These are phyloP conservation scores for Nidula niveotomentosa DNA, from an alignment of 1,284 basidiomycete species.

Conservation along the genomic window DNA sequence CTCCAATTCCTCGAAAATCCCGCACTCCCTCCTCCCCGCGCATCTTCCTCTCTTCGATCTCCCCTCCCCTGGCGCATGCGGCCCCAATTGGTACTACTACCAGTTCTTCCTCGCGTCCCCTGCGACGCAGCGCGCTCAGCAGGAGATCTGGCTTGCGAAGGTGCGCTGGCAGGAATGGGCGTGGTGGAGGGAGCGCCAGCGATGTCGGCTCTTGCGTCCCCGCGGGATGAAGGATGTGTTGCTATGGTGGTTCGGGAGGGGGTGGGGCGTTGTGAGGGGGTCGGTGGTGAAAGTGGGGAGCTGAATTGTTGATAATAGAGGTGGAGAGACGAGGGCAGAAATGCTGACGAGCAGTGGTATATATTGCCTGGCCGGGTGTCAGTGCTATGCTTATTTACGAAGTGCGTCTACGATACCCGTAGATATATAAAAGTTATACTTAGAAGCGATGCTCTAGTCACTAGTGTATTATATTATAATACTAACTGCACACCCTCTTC, in stretches of 20 bases:
- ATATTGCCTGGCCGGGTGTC: too few relatives aligned
- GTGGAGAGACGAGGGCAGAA: too few relatives aligned
- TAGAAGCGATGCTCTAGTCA: too few relatives aligned
- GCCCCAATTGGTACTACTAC: constrained; percentile 45
- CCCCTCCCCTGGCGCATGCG: constrained; percentile 30
- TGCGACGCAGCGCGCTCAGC: constrained; percentile 27
- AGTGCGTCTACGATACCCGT: too few relatives aligned
- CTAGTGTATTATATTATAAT: too few relatives aligned
- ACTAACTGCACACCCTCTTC: too few relatives aligned
- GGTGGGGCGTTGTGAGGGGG: constrained; percentile 11
- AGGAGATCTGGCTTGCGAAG: constrained; percentile 12
- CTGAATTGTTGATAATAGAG: too few relatives aligned
- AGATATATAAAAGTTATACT: too few relatives aligned
- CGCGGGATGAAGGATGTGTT: constrained; percentile 21
- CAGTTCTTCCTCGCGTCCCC: constrained; percentile 42
- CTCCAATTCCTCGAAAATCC: too few relatives aligned
- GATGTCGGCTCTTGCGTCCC: constrained; percentile 21
- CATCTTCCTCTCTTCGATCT: constrained; percentile 9
- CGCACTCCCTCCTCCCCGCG: neutral
- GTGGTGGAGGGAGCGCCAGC: constrained; percentile 24
- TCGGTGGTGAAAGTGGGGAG: neutral
- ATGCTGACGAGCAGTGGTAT: too few relatives aligned
- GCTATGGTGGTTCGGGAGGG: constrained; percentile 16
- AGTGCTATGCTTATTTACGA: too few relatives aligned
- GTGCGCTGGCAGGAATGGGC: constrained; percentile 17